phyloP scores from a whole-genome alignment of 495 filamentous ascomycete species.

The Stereocaulon alpinum region DNA sequence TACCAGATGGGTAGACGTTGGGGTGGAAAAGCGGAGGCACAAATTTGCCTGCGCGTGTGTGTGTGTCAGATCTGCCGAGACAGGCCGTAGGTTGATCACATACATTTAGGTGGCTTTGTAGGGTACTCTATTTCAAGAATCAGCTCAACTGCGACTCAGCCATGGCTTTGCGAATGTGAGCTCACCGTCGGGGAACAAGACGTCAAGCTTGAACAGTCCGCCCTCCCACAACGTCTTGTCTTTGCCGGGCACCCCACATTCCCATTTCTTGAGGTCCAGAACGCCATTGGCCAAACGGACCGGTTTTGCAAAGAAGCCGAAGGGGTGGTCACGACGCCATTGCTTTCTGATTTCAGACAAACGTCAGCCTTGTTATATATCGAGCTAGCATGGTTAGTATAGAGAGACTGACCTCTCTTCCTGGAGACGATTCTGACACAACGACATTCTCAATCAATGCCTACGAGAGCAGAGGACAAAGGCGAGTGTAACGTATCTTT shows the following conservation, averaged over 20 bases:
- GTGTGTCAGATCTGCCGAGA: background rate
- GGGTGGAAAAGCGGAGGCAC: conserved; percentile 93
- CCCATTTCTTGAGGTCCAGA: conserved; percentile 90
- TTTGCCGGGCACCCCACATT: conserved; percentile 92
- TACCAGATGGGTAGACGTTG: conserved; percentile 97
- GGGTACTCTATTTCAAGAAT: conserved; percentile 70
- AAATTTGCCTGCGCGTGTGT: conserved; percentile 69
- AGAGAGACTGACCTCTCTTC: conserved; percentile 65
- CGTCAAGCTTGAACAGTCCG: conserved; percentile 84
- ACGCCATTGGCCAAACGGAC: conserved; percentile 66
- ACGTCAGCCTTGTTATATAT: background rate
- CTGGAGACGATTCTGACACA: conserved; percentile 78
- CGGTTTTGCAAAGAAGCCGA: conserved; percentile 92
- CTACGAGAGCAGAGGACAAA: background rate
- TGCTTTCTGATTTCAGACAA: conserved; percentile 55
- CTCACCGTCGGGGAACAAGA: conserved; percentile 91
- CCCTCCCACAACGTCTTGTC: conserved; percentile 95
- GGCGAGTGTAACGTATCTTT: background rate
- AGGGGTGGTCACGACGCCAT: conserved; percentile 94
- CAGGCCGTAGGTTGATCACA: conserved; percentile 16
- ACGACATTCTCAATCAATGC: conserved; percentile 51
- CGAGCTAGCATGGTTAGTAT: background rate
- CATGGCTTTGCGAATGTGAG: conserved; percentile 13
- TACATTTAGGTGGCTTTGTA: conserved; percentile 98
- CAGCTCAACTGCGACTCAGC: background rate